These are phyloP conservation scores for Uronychia binucleata DNA, from an alignment of 73 alveolate species.

Conservation along the genomic window DNA sequence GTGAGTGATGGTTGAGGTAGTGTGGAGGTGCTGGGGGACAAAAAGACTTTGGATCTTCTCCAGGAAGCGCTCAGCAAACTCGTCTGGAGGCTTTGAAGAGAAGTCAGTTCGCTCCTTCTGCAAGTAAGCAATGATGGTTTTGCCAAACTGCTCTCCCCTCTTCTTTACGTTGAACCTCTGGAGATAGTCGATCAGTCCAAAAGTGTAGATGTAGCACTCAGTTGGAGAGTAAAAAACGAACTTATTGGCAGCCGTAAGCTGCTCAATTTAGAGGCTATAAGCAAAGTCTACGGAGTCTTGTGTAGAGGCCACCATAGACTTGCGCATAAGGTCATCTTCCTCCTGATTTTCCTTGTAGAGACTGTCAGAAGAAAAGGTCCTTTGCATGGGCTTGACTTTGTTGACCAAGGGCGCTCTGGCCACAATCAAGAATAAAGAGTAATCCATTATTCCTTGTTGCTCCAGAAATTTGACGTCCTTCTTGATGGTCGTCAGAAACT, in stretches of 20 bases:
- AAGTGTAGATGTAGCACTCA: slow-evolving; percentile 27
- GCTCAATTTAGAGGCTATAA: neutral
- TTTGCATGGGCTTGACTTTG: neutral
- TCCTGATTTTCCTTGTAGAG: too few relatives aligned
- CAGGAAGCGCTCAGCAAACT: slow-evolving; percentile 54
- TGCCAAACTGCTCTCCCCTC: slow-evolving; percentile 51
- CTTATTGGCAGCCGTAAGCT: slow-evolving; percentile 9
- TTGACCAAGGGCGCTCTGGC: slow-evolving; percentile 34
- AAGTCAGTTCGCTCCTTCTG: slow-evolving; percentile 48
- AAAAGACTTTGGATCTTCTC: slow-evolving; percentile 53
- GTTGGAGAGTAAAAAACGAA: slow-evolving; percentile 50
- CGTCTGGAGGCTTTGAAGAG: slow-evolving; percentile 63
- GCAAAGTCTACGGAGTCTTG: neutral
- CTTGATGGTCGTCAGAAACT: slow-evolving; percentile 18
- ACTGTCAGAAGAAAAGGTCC: neutral
- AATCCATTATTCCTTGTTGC: slow-evolving; percentile 57
- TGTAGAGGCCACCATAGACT: neutral
- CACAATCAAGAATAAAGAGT: slow-evolving; percentile 54
- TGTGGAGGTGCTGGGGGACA: too few relatives aligned
- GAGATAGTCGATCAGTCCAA: slow-evolving; percentile 66
- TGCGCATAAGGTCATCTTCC: neutral
- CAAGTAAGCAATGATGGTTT: slow-evolving; percentile 43
- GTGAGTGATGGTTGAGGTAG: too few relatives aligned
- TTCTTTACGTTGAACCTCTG: slow-evolving; percentile 58
- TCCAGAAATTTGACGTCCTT: slow-evolving; percentile 56